Evolutionary conservation across 2,329 filamentous ascomycete species (phyloP), one percentile per base, ranked within the genome.

Genomic region (Fusarium sp.): DNA sequence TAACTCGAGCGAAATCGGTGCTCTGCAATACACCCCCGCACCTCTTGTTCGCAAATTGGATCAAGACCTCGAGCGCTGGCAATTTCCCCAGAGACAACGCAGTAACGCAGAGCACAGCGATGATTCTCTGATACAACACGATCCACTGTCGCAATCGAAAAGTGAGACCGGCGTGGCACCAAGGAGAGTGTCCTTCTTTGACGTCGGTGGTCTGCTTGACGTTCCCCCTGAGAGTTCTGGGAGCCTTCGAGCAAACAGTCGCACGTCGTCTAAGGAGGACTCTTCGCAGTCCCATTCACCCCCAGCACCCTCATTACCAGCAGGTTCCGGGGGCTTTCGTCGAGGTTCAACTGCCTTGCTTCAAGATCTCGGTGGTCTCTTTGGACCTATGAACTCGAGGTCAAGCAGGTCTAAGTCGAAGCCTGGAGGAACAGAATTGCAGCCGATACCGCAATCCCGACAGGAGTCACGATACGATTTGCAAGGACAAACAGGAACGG

Each of bases 151-250:
- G 20, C 78, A 80, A 55, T 77, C 70, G 30, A 71, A 65, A 52
- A 69, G 58, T 17, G 53, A 78, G 64, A 32, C 71, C 52, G 14
- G 66, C 45, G 38, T 45, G 13, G 69, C 73, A 15, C 77, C 71
- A 13, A 77, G 76, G 44, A 76, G 87, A 49, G 89, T 96, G 7
- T 93, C 93, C 0, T 95, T 97, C 79, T 94, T 95, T 75, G 95
- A 97, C 73, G 91, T 94, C 2, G 94, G 94, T 26, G 93, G 93
- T 1, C 82, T 97, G 0, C 83, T 97, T 1, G 89, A 91, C 8
- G 85, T 85, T 20, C 70, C 81, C 3, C 71, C 73, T 10, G 76
- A 76, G 53, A 77, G 78, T 67, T 79, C 74, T 54, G 74, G 75
- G 30, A 80, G 78, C 49, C 74, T 80, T 50, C 78, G 81, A 42